Percentiles rank a stretch among this genome's conserved stretches.
Evolutionary conservation across 805 yeast genomes (phyloP).

Genomic region (Vanderwaltozyma yarrowii): DNA sequence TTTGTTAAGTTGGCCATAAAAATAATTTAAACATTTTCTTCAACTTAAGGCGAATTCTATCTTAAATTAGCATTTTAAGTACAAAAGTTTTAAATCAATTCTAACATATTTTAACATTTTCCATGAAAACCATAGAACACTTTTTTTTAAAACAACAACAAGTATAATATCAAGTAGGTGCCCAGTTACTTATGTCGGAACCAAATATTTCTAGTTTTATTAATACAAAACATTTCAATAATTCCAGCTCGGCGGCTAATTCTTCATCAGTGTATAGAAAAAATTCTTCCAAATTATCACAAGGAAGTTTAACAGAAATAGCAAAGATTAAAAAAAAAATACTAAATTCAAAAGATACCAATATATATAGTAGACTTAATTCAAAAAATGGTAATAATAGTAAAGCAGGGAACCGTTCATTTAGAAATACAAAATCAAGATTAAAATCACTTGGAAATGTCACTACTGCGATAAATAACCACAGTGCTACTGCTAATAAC

Average conservation of each 20-base stretch:
- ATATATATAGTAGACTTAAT: too few relatives aligned
- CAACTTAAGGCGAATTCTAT: too few relatives aligned
- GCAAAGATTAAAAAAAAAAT: not conserved
- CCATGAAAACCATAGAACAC: too few relatives aligned
- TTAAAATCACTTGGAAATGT: not conserved
- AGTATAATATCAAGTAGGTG: too few relatives aligned
- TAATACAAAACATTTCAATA: conserved; percentile 7
- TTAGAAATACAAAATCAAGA: not conserved
- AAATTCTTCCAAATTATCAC: not conserved
- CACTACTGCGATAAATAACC: not conserved
- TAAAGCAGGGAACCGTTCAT: not conserved
- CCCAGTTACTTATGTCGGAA: conserved; percentile 4
- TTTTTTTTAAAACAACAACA: too few relatives aligned
- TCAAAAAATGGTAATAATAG: too few relatives aligned
- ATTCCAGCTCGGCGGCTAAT: conserved; percentile 5
- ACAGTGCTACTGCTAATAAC: not conserved
- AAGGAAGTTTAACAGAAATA: not conserved
- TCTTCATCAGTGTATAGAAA: not conserved
- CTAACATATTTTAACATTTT: too few relatives aligned
- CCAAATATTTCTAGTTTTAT: conserved; percentile 11
- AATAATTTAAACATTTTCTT: too few relatives aligned
- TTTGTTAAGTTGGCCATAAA: too few relatives aligned
- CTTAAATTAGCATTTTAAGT: too few relatives aligned
- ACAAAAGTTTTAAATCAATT: too few relatives aligned
- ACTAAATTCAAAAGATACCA: too few relatives aligned